Conservation (phyloP, 2,329 filamentous ascomycete species). For the Verticillium albo-atrum region DNA sequence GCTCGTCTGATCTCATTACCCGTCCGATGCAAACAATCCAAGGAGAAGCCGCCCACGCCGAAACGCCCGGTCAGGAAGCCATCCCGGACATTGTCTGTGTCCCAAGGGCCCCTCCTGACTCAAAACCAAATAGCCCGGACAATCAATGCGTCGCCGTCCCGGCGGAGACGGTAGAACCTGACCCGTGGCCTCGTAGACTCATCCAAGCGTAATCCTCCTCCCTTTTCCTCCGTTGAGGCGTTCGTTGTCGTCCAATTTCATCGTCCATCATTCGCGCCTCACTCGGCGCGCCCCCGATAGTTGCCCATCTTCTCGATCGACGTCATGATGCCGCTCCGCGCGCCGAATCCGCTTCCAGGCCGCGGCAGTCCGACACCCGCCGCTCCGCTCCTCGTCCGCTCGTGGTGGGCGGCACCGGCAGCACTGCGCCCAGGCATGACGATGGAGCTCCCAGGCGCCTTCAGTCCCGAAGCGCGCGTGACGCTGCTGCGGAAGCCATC, state of each 20-base stretch:
- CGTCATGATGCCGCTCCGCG: conserved; percentile 71
- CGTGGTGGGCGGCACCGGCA: conserved; percentile 37
- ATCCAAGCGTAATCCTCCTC: conserved; percentile 1
- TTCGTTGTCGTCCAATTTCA: not conserved
- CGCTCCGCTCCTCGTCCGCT: conserved; percentile 34
- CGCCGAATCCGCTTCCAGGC: conserved; percentile 42
- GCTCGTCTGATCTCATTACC: not conserved
- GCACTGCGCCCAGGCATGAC: conserved; percentile 43
- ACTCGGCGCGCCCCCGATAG: conserved; percentile 39
- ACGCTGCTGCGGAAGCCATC: conserved; percentile 48
- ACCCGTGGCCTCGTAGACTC: not conserved
- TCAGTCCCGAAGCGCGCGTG: conserved; percentile 51
- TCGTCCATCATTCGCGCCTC: not conserved
- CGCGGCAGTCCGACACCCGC: conserved; percentile 38
- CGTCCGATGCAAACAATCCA: not conserved
- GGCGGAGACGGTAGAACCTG: not conserved
- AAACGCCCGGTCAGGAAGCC: not conserved
- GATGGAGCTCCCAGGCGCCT: conserved; percentile 49
- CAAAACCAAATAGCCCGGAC: not conserved
- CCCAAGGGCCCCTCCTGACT: not conserved
- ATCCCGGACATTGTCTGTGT: not conserved
- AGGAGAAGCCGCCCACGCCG: not conserved
- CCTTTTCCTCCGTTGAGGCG: not conserved
- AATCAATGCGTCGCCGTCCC: not conserved
- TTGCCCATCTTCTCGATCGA: conserved; percentile 86